Percentiles rank a stretch among this genome's conserved stretches.
Conservation (phyloP, 2,329 filamentous ascomycete genomes). For the Aspergillus versicolor region DNA sequence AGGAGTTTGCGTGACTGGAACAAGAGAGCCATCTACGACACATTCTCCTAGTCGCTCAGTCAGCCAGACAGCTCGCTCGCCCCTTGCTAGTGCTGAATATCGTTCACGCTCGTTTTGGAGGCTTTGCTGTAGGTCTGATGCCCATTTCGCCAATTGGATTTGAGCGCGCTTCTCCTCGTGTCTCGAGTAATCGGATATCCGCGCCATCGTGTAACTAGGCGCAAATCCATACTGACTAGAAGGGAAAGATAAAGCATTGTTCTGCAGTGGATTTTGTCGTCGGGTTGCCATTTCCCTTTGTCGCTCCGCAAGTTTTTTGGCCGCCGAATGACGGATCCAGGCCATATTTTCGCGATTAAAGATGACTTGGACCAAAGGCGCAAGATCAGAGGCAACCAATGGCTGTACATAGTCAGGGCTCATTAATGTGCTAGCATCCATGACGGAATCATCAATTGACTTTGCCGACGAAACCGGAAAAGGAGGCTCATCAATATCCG, state of each 20-base stretch:
- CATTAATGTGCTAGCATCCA: constrained; percentile 95
- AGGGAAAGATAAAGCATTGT: constrained; percentile 29
- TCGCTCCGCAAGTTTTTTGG: constrained; percentile 78
- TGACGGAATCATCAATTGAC: constrained; percentile 71
- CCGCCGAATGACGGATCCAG: constrained; percentile 78
- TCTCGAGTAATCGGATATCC: constrained; percentile 59
- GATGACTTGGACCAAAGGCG: constrained; percentile 66
- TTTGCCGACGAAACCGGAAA: constrained; percentile 77
- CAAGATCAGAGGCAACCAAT: constrained; percentile 72
- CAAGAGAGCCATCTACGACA: constrained; percentile 63
- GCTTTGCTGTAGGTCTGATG: constrained; percentile 74
- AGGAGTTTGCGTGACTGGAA: constrained; percentile 49
- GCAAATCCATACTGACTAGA: constrained; percentile 27
- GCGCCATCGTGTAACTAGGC: constrained; percentile 59
- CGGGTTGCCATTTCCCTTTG: constrained; percentile 41
- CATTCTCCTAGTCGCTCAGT: constrained; percentile 66
- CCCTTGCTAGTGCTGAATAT: constrained; percentile 63
- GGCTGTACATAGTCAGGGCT: constrained; percentile 85
- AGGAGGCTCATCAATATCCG: constrained; percentile 44
- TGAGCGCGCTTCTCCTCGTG: constrained; percentile 63
- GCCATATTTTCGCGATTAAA: constrained; percentile 76
- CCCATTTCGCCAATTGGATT: constrained; percentile 78
- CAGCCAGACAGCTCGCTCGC: constrained; percentile 68
- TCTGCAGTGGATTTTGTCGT: background rate
- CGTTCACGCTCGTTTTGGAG: constrained; percentile 70